phyloP scores from a whole-genome alignment of 2,329 filamentous ascomycete species.

The Fusarium paranaense region DNA sequence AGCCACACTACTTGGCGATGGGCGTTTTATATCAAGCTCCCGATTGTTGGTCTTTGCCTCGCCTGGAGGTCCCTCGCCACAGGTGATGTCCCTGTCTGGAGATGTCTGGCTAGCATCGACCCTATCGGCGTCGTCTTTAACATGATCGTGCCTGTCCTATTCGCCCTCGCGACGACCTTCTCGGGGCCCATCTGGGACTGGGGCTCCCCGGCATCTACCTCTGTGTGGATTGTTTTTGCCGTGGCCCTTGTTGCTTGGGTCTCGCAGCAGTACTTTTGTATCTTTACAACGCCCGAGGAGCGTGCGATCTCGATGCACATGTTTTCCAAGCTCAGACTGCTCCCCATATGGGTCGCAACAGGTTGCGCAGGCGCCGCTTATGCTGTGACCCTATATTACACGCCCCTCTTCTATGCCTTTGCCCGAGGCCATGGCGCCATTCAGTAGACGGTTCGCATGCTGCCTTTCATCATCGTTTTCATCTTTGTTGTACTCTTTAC shows the following conservation, averaged over 20 bases:
- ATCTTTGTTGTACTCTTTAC: neutral
- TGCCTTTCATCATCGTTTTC: neutral
- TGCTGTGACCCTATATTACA: neutral
- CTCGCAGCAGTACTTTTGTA: neutral
- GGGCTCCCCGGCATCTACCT: neutral
- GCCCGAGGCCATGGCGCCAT: neutral
- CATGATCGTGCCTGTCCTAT: neutral
- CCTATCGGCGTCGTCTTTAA: neutral
- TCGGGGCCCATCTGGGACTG: conserved; percentile 3
- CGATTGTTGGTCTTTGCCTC: conserved; percentile 43
- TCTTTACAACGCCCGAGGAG: neutral
- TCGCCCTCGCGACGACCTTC: conserved; percentile 4
- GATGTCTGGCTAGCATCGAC: neutral
- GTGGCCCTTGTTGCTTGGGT: neutral
- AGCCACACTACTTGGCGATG: conserved; percentile 55
- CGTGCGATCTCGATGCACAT: neutral
- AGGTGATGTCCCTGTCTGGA: neutral
- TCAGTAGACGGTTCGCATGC: neutral
- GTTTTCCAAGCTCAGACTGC: neutral
- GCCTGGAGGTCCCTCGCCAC: conserved; percentile 56
- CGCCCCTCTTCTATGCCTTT: conserved; percentile 5
- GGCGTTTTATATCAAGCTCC: conserved; percentile 66
- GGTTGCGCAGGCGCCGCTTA: neutral
- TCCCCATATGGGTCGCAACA: neutral
- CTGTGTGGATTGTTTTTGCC: neutral